phyloP scores from a whole-genome alignment of 1,284 basidiomycete species.

The Moesziomyces parantarcticus region DNA sequence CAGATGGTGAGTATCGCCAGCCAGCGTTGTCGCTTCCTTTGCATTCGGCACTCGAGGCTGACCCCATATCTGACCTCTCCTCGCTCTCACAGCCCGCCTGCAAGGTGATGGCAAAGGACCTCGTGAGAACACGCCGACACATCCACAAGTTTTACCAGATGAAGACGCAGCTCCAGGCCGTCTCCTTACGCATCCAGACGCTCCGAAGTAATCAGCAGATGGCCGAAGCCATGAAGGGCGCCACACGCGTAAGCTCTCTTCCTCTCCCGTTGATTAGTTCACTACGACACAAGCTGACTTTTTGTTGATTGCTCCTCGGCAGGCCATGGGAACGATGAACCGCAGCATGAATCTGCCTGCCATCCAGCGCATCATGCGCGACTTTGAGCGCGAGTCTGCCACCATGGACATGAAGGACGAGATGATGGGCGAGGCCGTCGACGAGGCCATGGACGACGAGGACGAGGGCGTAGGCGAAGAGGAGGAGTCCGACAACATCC shows the following conservation, averaged over 20 bases:
- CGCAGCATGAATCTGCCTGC: constrained; percentile 90
- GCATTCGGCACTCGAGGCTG: no score
- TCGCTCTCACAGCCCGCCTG: constrained; percentile 70
- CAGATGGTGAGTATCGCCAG: constrained; percentile 79
- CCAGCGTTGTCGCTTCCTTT: no score
- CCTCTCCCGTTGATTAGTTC: background rate
- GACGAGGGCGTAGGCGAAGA: constrained; percentile 80
- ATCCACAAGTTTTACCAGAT: constrained; percentile 99
- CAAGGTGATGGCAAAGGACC: constrained; percentile 99
- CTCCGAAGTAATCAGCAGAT: constrained; percentile 97
- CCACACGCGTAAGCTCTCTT: constrained; percentile 77
- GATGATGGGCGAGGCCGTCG: constrained; percentile 98
- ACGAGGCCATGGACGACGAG: constrained; percentile 95
- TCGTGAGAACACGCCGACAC: constrained; percentile 93
- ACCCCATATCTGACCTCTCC: background rate
- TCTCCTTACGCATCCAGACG: constrained; percentile 94
- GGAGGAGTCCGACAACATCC: constrained; percentile 92
- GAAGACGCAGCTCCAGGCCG: constrained; percentile 97
- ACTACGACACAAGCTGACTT: background rate
- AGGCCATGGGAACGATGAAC: constrained; percentile 99
- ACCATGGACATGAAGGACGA: constrained; percentile 99
- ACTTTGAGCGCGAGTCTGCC: constrained; percentile 95
- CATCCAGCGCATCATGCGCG: constrained; percentile 95
- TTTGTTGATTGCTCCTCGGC: background rate
- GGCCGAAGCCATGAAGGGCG: constrained; percentile 99